These are phyloP conservation scores for Coemansia reversa DNA, from an alignment of 192 early-diverging fungal genomes.

Conservation along the genomic window DNA sequence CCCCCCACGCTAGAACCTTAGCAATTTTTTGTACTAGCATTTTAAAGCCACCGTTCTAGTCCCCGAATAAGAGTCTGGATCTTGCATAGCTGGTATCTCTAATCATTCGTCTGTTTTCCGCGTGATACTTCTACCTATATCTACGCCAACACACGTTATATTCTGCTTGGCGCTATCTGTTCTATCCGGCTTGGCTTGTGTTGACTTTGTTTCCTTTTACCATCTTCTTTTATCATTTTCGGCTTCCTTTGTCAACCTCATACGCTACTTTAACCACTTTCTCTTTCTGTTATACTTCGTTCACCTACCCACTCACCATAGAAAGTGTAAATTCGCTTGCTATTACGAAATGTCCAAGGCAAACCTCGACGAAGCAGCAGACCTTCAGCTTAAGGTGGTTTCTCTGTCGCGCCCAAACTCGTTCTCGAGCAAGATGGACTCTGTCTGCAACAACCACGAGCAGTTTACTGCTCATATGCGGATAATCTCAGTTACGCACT, in stretches of 20 bases:
- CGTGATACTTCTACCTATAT: not conserved
- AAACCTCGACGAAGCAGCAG: conserved; percentile 37
- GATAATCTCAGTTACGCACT: conserved; percentile 55
- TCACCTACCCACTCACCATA: not conserved
- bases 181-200: not conserved
- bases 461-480: conserved; percentile 33
- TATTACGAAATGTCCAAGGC: conserved; percentile 20
- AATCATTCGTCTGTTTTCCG: not conserved
- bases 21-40: not conserved
- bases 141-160: not conserved
- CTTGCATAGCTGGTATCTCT: not conserved
- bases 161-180: not conserved
- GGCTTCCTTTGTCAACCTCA: not conserved
- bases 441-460: conserved; percentile 16
- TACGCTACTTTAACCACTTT: not conserved
- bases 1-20: not conserved
- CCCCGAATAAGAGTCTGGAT: not conserved
- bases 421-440: conserved; percentile 30
- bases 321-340: conserved; percentile 1
- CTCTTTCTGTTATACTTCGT: not conserved
- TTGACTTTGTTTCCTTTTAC: not conserved
- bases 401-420: conserved; percentile 40
- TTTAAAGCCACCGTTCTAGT: not conserved
- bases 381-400: conserved; percentile 36
- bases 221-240: not conserved